phyloP scores from a whole-genome alignment of 495 filamentous ascomycete genomes.

The Penicillium odoratum region DNA sequence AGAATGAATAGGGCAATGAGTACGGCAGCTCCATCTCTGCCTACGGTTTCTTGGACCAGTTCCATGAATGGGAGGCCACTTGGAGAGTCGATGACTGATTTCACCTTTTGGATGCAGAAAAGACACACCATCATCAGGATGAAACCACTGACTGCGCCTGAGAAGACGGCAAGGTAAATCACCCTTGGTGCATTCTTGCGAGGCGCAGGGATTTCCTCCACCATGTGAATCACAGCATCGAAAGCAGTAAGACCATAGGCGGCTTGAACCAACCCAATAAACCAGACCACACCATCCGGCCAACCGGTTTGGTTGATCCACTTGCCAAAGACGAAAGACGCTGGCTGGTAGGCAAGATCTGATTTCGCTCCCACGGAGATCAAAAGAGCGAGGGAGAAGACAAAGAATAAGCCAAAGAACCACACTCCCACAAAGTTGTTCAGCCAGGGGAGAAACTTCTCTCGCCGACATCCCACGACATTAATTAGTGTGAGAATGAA shows the following conservation, averaged over 20 bases:
- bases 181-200: constrained; percentile 40
- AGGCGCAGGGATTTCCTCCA: constrained; percentile 46
- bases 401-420: constrained; percentile 43
- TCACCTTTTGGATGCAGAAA: constrained; percentile 67
- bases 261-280: constrained; percentile 59
- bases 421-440: constrained; percentile 49
- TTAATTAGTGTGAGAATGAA: constrained; percentile 41
- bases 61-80: constrained; percentile 45
- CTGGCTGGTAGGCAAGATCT: constrained; percentile 37
- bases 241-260: constrained; percentile 60
- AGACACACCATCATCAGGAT: constrained; percentile 71
- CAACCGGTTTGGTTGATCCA: constrained; percentile 64
- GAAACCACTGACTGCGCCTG: constrained; percentile 57
- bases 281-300: constrained; percentile 62
- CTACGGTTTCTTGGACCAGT: constrained; percentile 38
- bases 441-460: constrained; percentile 40
- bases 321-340: constrained; percentile 53
- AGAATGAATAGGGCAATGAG: constrained; percentile 45
- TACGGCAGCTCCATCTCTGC: constrained; percentile 32
- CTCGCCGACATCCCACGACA: constrained; percentile 41
- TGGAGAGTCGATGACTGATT: constrained; percentile 50
- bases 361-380: constrained; percentile 40
- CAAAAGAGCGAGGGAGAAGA: constrained; percentile 43
- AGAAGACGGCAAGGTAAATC: constrained; percentile 38
- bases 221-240: constrained; percentile 62